Base-by-base conservation (phyloP, 768 basidiomycete genomes). In the Galerina sulciceps region DNA sequence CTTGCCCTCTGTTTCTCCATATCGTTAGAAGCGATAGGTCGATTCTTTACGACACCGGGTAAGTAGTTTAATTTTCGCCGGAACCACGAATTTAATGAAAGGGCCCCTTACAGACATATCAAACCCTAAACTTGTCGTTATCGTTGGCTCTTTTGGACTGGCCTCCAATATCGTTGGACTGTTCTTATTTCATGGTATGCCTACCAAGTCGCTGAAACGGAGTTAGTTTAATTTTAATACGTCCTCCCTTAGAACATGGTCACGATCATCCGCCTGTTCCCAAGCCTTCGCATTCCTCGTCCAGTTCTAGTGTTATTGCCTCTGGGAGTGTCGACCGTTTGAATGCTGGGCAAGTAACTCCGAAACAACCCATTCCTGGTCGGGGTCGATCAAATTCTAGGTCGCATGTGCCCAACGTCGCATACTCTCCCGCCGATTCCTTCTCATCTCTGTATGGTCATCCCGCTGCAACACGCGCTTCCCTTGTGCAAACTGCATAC, bases 1-100 rank as follows among this genome's bases (percentile, higher is more conserved):
- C 83, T 98, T 42, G 97, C 97, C 0, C 85, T 99, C 0, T 99
- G 97, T 76, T 95, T 99, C 75, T 94, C 95, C 5, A 98, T 99
- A 63, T 88, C 85, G 45, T 77, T 99, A 65, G 96, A 99, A 71
- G 96, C 97, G 5, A 74, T 99, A 45, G 87, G 92, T 61, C 85
- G 97, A 40, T 94, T 98, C 79, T 91, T 98, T 77, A 84, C 79
- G 59, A 86, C 87, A 4, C 89, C 90, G 62, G 93, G 95, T 91
- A 61, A 50, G 80, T 67, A 22, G 34, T 42, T 36, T 42, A 15
- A 53, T 46, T 45, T 52, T 65, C 36, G 60, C 56, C 52, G 43
- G 44, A 35, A 20, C 35, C 13, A 61, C 50, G 20, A 31, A 23
- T 55, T 35, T 37, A 17, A 40, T 60, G 20, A 38, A n/a, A 34